Conservation (phyloP, 2,329 filamentous ascomycete species). For the Massarina eburnea region DNA sequence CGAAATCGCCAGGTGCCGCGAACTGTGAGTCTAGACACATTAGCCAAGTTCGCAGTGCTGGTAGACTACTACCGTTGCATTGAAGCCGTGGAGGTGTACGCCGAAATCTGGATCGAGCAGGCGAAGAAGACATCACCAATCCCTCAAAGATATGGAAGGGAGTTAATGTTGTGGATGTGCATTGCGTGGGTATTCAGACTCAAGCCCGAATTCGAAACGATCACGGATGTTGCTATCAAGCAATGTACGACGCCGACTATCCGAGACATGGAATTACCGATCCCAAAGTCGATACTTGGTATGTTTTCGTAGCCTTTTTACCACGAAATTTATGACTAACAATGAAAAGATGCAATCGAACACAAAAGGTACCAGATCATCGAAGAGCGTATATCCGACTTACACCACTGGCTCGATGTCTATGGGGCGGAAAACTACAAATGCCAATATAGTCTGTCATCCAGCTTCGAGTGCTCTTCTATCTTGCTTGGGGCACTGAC, state of each 20-base stretch:
- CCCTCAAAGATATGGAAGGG: slow-evolving; percentile 13
- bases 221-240: slow-evolving; percentile 8
- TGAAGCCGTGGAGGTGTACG: slow-evolving; percentile 48
- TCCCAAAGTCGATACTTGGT: slow-evolving; percentile 10
- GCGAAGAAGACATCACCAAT: slow-evolving; percentile 4
- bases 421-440: no score
- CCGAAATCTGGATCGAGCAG: slow-evolving; percentile 46
- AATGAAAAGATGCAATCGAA: slow-evolving; percentile 9
- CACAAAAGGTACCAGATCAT: slow-evolving; percentile 6
- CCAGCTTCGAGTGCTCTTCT: slow-evolving; percentile 13
- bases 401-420: background rate
- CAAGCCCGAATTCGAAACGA: slow-evolving; percentile 9
- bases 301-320: background rate
- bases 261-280: slow-evolving; percentile 11
- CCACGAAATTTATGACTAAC: background rate
- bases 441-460: background rate
- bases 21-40: slow-evolving; percentile 40
- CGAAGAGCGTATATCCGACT: slow-evolving; percentile 5
- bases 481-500: slow-evolving; percentile 21
- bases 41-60: slow-evolving; percentile 50
- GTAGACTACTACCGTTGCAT: slow-evolving; percentile 47
- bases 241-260: slow-evolving; percentile 4
- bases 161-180: slow-evolving; percentile 27
- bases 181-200: slow-evolving; percentile 22
- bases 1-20: slow-evolving; percentile 43